Evolutionary conservation across 2,329 filamentous ascomycete genomes (phyloP), one percentile per base, ranked within the genome.

Genomic region (Teratosphaeria pseudoeucalypti): DNA sequence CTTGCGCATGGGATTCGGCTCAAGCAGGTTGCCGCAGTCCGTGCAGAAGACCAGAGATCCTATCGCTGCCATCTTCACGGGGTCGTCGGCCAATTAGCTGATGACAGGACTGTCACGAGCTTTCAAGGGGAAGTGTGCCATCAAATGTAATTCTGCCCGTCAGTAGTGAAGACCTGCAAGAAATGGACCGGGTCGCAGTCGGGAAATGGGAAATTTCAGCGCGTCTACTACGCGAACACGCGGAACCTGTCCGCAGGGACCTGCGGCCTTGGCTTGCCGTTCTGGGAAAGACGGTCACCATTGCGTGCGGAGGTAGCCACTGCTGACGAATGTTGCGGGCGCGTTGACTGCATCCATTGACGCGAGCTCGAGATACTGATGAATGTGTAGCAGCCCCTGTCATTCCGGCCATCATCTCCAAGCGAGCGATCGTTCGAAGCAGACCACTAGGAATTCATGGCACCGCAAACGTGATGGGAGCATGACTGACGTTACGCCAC

Each of bases 21-120:
- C 90, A 49, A 97, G 79, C 3, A 96, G 81, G 73, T 95, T 95
- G 62, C 92, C 92, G 74, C 57, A 97, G 72, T 92, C 89, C 58
- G 82, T 89, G 78, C 92, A 97, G 75, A 97, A 97, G 39, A 96
- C 86, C 49, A 97, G 81, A 57, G 91, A 92, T 59, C 91, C 92
- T 66, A 96, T 91, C 19, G 89, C 86, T 65, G 92, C 85, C 92
- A 96, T 96, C 62, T 67, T 77, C 60, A 57, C 6, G 3, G 52
- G 54, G 34, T 52, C 26, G 16, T 49, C 16, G 43, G 19, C 19
- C 43, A 49, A 49, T 9, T n/a, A 23, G 43, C 43, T 49, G 43
- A 49, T 49, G 2, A 6, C 6, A 11, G 5, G 16, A 12, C 16
- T 49, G 5, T 23, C 43, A 49, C 43, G 19, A 49, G 43, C n/a